phyloP scores from a whole-genome alignment of 352 stramenopile genomes.

The Blastocystis sp. region DNA sequence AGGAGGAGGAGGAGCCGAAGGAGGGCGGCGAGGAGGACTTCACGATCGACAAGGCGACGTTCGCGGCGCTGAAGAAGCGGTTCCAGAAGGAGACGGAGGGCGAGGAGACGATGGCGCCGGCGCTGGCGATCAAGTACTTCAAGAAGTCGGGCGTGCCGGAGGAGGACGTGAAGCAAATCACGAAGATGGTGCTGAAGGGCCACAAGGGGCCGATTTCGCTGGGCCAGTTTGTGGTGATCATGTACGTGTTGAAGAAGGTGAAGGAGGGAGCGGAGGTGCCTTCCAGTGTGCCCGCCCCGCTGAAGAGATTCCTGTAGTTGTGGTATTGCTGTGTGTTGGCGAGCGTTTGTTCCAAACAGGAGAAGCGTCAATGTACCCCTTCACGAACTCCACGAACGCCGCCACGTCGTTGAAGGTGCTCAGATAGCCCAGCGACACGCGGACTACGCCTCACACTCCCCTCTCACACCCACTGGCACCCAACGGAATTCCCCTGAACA shows the following conservation, averaged over 20 bases:
- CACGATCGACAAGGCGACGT: slow-evolving; percentile 33
- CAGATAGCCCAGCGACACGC: slow-evolving; percentile 81
- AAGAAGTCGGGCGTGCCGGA: slow-evolving; percentile 54
- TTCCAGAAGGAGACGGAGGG: slow-evolving; percentile 57
- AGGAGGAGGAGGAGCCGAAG: slow-evolving; percentile 4
- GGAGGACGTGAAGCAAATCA: slow-evolving; percentile 15
- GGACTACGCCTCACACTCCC: slow-evolving; percentile 72
- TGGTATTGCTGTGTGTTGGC: not conserved
- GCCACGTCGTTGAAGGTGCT: slow-evolving; percentile 80
- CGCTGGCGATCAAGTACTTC: slow-evolving; percentile 56
- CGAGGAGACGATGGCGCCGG: slow-evolving; percentile 27
- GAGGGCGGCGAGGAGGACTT: slow-evolving; percentile 19
- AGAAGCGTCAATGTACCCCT: slow-evolving; percentile 66
- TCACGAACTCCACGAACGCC: slow-evolving; percentile 76
- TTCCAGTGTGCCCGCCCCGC: slow-evolving; percentile 33
- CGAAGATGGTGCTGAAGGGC: slow-evolving; percentile 47
- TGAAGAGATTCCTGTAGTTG: slow-evolving; percentile 66
- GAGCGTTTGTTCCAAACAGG: slow-evolving; percentile 25
- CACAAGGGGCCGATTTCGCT: slow-evolving; percentile 33
- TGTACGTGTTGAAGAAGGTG: slow-evolving; percentile 63
- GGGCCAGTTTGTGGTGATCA: slow-evolving; percentile 67
- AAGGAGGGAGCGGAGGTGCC: slow-evolving; percentile 51
- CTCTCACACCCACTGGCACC: slow-evolving; percentile 76
- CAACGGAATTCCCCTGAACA: slow-evolving; percentile 75
- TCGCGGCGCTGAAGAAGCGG: slow-evolving; percentile 38